A percentile compares a stretch with the other conserved stretches of the same genome.
Evolutionary conservation across 108 stramenopile species (phyloP).

Genomic region (Nitzschia sp.): DNA sequence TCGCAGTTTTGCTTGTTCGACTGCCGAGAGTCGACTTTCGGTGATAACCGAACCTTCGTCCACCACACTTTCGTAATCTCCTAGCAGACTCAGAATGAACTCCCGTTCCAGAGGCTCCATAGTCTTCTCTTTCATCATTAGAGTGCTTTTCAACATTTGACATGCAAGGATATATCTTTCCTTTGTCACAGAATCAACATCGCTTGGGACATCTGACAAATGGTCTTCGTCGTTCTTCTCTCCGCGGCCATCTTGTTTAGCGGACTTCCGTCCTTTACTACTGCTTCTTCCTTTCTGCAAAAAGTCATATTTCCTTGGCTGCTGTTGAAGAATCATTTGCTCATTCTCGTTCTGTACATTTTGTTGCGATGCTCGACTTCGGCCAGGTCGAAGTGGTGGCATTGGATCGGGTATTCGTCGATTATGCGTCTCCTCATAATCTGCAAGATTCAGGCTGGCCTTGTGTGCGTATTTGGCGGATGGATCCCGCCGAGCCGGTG

Average conservation of each 20-base stretch:
- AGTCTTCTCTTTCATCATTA: conserved; percentile 27
- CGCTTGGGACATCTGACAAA: conserved; percentile 42
- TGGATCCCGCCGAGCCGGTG: not conserved
- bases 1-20: conserved; percentile 24
- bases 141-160: conserved; percentile 35
- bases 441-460: not conserved
- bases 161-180: conserved; percentile 48
- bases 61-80: conserved; percentile 5
- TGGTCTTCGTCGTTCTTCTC: conserved; percentile 12
- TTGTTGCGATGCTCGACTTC: not conserved
- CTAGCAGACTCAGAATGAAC: conserved; percentile 33
- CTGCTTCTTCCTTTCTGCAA: not conserved
- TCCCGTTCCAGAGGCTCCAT: conserved; percentile 19
- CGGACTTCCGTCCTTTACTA: not conserved
- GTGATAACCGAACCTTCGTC: conserved; percentile 16
- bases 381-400: too few species aligned
- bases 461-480: not conserved
- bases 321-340: not conserved
- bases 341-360: not conserved
- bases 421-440: too few species aligned
- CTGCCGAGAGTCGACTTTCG: conserved; percentile 22
- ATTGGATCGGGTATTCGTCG: too few species aligned
- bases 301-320: not conserved
- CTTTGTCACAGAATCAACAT: conserved; percentile 29
- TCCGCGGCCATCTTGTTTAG: not conserved